Base-by-base conservation (phyloP, 2,329 filamentous ascomycete species). In the Chrysoporthe cubensis region DNA sequence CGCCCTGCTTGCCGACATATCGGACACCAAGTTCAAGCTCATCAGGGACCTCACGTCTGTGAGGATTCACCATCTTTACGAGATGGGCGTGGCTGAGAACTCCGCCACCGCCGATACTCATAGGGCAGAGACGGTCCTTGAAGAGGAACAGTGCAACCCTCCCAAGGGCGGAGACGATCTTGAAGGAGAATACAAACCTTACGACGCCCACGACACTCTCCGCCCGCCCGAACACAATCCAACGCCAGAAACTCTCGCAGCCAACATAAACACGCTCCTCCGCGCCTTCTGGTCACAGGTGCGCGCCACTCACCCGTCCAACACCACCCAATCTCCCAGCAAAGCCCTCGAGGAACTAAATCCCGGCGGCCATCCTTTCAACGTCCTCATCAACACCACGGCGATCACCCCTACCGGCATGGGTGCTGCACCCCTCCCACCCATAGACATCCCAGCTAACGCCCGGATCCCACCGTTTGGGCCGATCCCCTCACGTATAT, bases 11-110 rank as follows among this genome's bases (percentile, higher is more conserved):
- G 88, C 91, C 67, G 90, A 92, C 71, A 86, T 94, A 46, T 87
- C 88, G 32, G 95, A 97, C 78, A 92, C 94, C 16, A 90, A 94
- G 67, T 97, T 97, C 77, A 91, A 90, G 11, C 87, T 92, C 40
- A 84, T 94, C 37, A 88, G 91, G 59, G 92, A 97, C 74, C 79
- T 87, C 4, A 84, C 78, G 16, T 69, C 78, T 0, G 75, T 75
- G 40, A 79, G 76, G 71, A 72, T 79, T 52, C 77, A 79, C 62
- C 76, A 79, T 44, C 71, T 80, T 6, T 76, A 91, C 66, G 85
- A 90, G 70, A 82, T 97, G 62, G 92, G 97, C 72, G 78, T 97
- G 68, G 78, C 96, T 64, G 89, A 92, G 72, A 78, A 78, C 26
- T 76, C 77, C 42, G 66, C 73, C 8, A 54, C 66, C 44, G 65